Evolutionary conservation across 225 moss, liverwort and hornwort genomes (phyloP), one percentile per base, ranked within the genome.

Genomic region (Pleurozium schreberi): DNA sequence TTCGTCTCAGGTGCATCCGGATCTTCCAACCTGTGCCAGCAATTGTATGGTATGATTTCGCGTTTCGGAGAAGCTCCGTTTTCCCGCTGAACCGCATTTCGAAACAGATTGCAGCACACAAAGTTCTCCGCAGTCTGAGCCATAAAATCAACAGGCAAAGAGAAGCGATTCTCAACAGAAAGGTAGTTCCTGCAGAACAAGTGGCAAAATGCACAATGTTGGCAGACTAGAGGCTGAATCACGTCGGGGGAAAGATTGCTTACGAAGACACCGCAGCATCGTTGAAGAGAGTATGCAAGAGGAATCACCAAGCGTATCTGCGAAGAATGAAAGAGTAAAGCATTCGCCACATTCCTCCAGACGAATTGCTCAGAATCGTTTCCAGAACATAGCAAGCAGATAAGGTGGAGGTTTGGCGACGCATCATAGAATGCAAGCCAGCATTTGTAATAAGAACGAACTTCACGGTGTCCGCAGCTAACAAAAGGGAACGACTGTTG

Each of bases 1-100:
- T 95, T 97, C 47, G 93, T 92, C 88, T 97, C 96, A 68, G 91
- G 87, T 80, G 95, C 67, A 81, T 98, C 95, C 20, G 97, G 97
- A 75, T 98, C 97, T 88, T 98, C 98, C 94, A 98, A 90, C 96
- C 96, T 98, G 55, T 78, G 23, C 80, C 63, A 85, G 66, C 19
- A 71, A 42, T 79, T 66, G n/a, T 80, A 45, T 26, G 69, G 45
- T 53, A 69, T 9, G 38, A 78, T 60, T 85, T 92, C 89, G 34
- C 33, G 55, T 75, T 85, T 81, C 62, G 82, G 69, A 82, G 53
- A 68, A 75, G 61, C 36, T 80, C 42, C 81, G 45, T 82, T 70
- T 58, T 62, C 69, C n/a, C 43, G 31, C 86, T 40, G 22, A 43
- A 62, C 63, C 45, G 45, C 86, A 82, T 47, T 84, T 65, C 52